Evolutionary conservation across 345 rosid genomes (phyloP).

Genomic region (Nasturtium officinale): DNA sequence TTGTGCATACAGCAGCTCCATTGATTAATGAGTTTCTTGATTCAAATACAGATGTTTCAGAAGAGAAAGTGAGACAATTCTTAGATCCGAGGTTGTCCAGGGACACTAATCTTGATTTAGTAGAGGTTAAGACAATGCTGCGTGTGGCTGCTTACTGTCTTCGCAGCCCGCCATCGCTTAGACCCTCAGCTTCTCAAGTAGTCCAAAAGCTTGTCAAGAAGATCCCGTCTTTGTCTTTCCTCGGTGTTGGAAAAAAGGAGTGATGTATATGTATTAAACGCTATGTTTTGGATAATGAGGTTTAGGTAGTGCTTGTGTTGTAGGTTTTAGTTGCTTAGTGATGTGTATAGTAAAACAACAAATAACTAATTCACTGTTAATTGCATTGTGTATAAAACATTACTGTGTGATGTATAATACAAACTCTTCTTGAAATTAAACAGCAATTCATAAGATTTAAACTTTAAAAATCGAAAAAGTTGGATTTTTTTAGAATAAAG

Average conservation of each 20-base stretch:
- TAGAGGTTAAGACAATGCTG: conserved; percentile 62
- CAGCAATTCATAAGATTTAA: too few relatives aligned
- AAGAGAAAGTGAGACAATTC: conserved; percentile 42
- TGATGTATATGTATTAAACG: conserved; percentile 3
- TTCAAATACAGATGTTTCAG: neutral
- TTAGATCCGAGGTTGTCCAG: conserved; percentile 64
- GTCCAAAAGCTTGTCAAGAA: conserved; percentile 45
- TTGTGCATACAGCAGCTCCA: conserved; percentile 53
- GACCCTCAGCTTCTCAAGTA: conserved; percentile 68
- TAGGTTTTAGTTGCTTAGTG: conserved; percentile 23
- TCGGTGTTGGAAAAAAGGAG: conserved; percentile 21
- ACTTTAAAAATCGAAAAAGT: neutral
- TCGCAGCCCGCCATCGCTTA: conserved; percentile 50
- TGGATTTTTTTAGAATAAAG: neutral
- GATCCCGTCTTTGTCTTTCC: conserved; percentile 47
- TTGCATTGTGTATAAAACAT: conserved; percentile 15
- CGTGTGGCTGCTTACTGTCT: conserved; percentile 57
- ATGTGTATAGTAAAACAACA: conserved; percentile 19
- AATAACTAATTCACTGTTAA: conserved; percentile 13
- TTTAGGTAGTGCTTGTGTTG: conserved; percentile 36
- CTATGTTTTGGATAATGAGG: conserved; percentile 21
- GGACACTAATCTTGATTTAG: conserved; percentile 49
- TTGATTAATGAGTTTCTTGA: conserved; percentile 38
- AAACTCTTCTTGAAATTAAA: neutral
- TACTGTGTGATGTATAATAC: conserved; percentile 23